Base-by-base conservation (phyloP, 1,284 basidiomycete species). In the Fomitopsis betulina region DNA sequence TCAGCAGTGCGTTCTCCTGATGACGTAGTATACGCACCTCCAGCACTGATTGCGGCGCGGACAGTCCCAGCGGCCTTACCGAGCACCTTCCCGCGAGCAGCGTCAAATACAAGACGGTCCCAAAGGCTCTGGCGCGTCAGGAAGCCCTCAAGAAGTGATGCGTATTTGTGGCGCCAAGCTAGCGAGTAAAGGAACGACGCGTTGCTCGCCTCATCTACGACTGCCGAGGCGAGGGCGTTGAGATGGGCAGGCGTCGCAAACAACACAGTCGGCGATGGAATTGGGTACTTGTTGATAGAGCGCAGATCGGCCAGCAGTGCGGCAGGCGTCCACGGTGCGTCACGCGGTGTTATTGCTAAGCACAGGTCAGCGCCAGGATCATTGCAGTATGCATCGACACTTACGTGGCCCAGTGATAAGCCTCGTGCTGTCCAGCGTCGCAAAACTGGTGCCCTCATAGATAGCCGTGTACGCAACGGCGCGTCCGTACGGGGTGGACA, bases 121-220 rank as follows among this genome's bases (percentile, higher is more conserved):
- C 90, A 93, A 17, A 91, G 72, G 60, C 87, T 87, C 56, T 90
- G 86, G 66, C 85, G 88, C 15, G 82, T 87, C 40, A 90, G 64
- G 64, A 84, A 90, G 9, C 91, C 90, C 62, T 90, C 86, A 1
- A 74, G 68, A 7, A 91, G 70, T 10, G 78, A 82, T 0, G 85
- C 78, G 23, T 84, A 62, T 68, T 93, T 93, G 72, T 93, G 91
- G 32, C 87, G 79, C 82, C 84, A 86, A 2, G 83, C 89, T 45
- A 91, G 68, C 6, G 80, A 71, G 66, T 79, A 83, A 32, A 84
- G 65, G 7, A 86, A 59, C 56, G 76, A 76, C 0, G 78, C 78
- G 57, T 75, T 78, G 56, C 81, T 78, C 1, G 88, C 85, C 53
- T 78, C 74, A 39, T 75, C 70, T 13, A 83, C 67, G 32, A 92